Conservation (phyloP, 441 rosid genomes). For the Rhodomyrtus psidioides region DNA sequence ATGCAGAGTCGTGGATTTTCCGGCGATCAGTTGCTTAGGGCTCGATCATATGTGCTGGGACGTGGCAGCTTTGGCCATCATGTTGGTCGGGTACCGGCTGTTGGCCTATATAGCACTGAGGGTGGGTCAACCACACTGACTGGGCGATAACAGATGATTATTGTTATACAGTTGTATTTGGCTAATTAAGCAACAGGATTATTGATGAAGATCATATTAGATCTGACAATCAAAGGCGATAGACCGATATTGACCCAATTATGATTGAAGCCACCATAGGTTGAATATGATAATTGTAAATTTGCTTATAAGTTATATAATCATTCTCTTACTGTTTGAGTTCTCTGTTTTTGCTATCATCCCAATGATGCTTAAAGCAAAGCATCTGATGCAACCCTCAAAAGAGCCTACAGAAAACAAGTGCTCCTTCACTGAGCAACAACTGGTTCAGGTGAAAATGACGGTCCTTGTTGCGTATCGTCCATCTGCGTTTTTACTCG, state of each 20-base stretch:
- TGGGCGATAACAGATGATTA: not conserved
- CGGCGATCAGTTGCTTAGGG: slow-evolving; percentile 45
- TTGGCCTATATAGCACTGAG: slow-evolving; percentile 73
- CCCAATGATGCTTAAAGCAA: not conserved
- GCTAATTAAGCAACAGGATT: not conserved
- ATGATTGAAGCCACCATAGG: not conserved
- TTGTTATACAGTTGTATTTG: not conserved
- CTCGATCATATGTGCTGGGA: slow-evolving; percentile 43
- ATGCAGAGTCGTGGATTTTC: slow-evolving; percentile 71
- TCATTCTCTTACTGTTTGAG: not conserved
- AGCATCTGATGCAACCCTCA: not conserved
- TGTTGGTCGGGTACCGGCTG: slow-evolving; percentile 74
- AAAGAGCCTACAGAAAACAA: not conserved
- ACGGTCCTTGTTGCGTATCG: not conserved
- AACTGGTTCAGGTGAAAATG: not conserved
- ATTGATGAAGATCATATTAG: not conserved
- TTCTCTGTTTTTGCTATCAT: not conserved
- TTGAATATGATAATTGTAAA: not conserved
- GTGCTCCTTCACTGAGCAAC: not conserved
- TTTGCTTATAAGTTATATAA: not conserved
- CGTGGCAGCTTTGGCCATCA: slow-evolving; percentile 49
- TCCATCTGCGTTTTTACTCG: not conserved
- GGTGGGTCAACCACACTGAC: slow-evolving; percentile 30
- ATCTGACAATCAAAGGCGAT: not conserved
- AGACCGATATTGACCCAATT: not conserved